phyloP scores from a whole-genome alignment of 148 eudicot genomes.

The Cornus suecica region DNA sequence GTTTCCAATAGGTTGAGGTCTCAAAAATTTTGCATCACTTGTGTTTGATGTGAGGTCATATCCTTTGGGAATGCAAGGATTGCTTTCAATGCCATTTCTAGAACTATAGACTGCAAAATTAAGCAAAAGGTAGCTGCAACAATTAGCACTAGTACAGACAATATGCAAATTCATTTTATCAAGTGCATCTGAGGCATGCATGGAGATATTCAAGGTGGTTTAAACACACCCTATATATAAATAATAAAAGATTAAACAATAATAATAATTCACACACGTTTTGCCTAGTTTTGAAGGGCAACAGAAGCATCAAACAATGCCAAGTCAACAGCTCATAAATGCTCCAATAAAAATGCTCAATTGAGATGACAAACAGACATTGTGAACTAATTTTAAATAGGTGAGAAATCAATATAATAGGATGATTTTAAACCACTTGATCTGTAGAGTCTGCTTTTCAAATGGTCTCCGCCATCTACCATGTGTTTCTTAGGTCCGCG shows the following conservation, averaged over 20 bases:
- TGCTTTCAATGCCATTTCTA: slow-evolving; percentile 17
- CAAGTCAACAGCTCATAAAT: not conserved
- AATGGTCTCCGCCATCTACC: no score
- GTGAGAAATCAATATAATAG: not conserved
- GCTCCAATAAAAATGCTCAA: not conserved
- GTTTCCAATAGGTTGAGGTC: slow-evolving; percentile 27
- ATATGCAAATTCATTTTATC: not conserved
- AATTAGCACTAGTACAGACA: not conserved
- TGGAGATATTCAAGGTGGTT: no score
- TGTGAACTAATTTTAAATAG: not conserved
- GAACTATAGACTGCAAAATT: slow-evolving; percentile 23
- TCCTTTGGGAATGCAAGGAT: slow-evolving; percentile 41
- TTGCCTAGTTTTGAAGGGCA: not conserved
- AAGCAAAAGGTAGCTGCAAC: not conserved
- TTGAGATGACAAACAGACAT: not conserved
- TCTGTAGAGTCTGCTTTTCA: not conserved
- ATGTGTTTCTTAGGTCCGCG: no score
- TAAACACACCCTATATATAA: no score
- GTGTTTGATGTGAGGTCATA: slow-evolving; percentile 24
- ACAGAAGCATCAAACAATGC: not conserved
- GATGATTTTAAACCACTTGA: not conserved
- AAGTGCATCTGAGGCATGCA: not conserved
- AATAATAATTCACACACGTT: not conserved
- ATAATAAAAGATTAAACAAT: not conserved
- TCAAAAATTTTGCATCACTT: slow-evolving; percentile 24